These are phyloP conservation scores for Annulohypoxylon bovei DNA, from an alignment of 495 filamentous ascomycete genomes.

Conservation along the genomic window DNA sequence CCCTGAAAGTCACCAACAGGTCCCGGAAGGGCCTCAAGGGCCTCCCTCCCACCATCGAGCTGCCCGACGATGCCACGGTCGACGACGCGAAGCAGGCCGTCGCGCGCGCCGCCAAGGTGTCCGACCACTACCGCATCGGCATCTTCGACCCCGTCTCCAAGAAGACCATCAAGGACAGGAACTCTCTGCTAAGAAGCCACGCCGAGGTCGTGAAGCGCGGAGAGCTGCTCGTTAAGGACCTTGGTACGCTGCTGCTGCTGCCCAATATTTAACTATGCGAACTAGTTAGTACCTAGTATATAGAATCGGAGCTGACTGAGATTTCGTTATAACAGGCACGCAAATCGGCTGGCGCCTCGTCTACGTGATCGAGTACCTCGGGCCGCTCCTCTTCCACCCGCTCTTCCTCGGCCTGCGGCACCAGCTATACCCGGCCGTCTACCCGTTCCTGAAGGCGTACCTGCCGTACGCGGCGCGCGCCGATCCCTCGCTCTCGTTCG, in stretches of 20 bases:
- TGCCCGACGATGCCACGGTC: slow-evolving; percentile 67
- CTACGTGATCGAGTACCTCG: slow-evolving; percentile 93
- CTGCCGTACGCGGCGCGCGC: slow-evolving; percentile 44
- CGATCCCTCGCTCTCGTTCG: slow-evolving; percentile 60
- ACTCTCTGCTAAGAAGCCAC: slow-evolving; percentile 64
- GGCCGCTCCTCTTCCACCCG: slow-evolving; percentile 90
- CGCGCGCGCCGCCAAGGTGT: slow-evolving; percentile 54
- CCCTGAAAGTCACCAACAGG: slow-evolving; percentile 56
- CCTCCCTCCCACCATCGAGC: slow-evolving; percentile 72
- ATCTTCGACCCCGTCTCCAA: slow-evolving; percentile 76
- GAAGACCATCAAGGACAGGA: slow-evolving; percentile 67
- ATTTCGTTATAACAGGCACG: slow-evolving; percentile 71
- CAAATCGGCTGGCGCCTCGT: slow-evolving; percentile 95
- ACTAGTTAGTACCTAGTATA: too few relatives aligned
- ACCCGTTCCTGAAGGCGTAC: slow-evolving; percentile 50
- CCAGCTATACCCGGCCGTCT: slow-evolving; percentile 74
- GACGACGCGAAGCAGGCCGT: slow-evolving; percentile 65
- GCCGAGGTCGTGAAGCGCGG: slow-evolving; percentile 73
- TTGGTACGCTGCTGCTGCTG: slow-evolving; percentile 67
- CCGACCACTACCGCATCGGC: slow-evolving; percentile 71
- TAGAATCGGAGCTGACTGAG: background rate
- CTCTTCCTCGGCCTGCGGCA: slow-evolving; percentile 75
- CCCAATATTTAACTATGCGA: background rate
- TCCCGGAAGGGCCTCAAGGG: slow-evolving; percentile 68
- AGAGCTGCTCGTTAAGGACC: slow-evolving; percentile 88